These are phyloP conservation scores for Poronia punctata DNA, from an alignment of 495 filamentous ascomycete genomes.

Conservation along the genomic window DNA sequence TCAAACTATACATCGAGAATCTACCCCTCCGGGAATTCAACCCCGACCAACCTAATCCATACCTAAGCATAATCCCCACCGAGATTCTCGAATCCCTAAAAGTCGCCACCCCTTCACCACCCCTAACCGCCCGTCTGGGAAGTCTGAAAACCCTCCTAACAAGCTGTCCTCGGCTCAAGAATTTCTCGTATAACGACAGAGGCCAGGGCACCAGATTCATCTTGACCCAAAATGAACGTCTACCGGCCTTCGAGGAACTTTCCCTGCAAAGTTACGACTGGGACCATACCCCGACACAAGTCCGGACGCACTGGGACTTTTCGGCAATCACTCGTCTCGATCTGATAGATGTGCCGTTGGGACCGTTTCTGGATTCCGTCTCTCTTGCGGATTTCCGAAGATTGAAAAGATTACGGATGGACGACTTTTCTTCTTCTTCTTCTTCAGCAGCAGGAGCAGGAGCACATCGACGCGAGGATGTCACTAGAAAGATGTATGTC, in stretches of 20 bases:
- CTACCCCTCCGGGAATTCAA: slow-evolving; percentile 15
- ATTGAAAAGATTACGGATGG: slow-evolving; percentile 16
- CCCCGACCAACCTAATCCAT: slow-evolving; percentile 5
- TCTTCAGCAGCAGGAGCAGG: too few species aligned
- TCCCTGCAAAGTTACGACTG: slow-evolving; percentile 28
- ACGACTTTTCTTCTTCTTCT: too few species aligned
- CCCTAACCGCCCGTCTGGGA: slow-evolving; percentile 17
- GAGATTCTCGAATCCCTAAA: slow-evolving; percentile 19
- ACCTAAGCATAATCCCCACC: slow-evolving; percentile 17
- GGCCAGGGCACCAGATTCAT: slow-evolving; percentile 23
- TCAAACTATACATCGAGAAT: slow-evolving; percentile 23
- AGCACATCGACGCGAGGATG: slow-evolving; percentile 12
- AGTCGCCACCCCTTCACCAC: slow-evolving; percentile 16
- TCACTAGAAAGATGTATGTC: slow-evolving; percentile 13
- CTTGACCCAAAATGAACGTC: slow-evolving; percentile 20
- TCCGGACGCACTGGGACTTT: slow-evolving; percentile 27
- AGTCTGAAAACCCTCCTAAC: slow-evolving; percentile 24
- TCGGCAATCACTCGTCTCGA: slow-evolving; percentile 17
- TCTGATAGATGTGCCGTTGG: slow-evolving; percentile 25
- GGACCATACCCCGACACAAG: slow-evolving; percentile 17
- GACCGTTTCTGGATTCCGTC: slow-evolving; percentile 22
- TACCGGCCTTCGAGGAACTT: slow-evolving; percentile 24
- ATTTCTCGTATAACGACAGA: slow-evolving; percentile 20
- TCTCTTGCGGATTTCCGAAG: slow-evolving; percentile 11
- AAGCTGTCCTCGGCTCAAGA: slow-evolving; percentile 12